Evolutionary conservation across 257 asterid genomes (phyloP).

Genomic region (Apocynum venetum): DNA sequence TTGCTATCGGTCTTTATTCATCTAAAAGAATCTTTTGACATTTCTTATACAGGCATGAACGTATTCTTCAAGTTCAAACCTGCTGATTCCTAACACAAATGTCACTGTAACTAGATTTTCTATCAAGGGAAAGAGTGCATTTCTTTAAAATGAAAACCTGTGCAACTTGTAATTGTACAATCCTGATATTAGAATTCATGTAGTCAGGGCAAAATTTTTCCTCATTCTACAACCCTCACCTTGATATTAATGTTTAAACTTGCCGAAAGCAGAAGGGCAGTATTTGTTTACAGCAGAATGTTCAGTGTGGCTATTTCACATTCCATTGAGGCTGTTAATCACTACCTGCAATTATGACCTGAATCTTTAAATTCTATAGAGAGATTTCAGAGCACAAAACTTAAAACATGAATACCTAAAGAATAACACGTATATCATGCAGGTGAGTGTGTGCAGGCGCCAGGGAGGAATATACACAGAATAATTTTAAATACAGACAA

Average conservation of each 20-base stretch:
- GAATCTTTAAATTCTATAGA: slow-evolving; percentile 5
- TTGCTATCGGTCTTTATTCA: not conserved
- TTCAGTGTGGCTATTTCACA: slow-evolving; percentile 4
- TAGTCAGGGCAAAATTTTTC: not conserved
- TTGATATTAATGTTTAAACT: not conserved
- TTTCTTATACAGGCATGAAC: not conserved
- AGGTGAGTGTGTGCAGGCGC: too few relatives aligned
- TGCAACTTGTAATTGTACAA: slow-evolving; percentile 22
- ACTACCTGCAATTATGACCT: slow-evolving; percentile 29
- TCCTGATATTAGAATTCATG: slow-evolving; percentile 5
- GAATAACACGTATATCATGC: not conserved
- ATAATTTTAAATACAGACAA: not conserved
- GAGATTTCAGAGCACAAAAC: not conserved
- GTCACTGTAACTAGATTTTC: slow-evolving; percentile 12
- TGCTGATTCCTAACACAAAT: slow-evolving; percentile 1
- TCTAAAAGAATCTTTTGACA: slow-evolving; percentile 3
- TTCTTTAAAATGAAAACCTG: slow-evolving; percentile 17
- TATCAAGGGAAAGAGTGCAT: not conserved
- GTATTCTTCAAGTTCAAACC: slow-evolving; percentile 3
- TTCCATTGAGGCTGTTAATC: slow-evolving; percentile 19
- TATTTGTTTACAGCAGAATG: not conserved
- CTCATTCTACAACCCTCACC: slow-evolving; percentile 11
- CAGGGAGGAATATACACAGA: not conserved
- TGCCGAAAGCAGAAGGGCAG: not conserved
- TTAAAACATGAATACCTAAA: not conserved